phyloP scores from a whole-genome alignment of 2,329 filamentous ascomycete genomes.

The Aspergillus aculeatus region DNA sequence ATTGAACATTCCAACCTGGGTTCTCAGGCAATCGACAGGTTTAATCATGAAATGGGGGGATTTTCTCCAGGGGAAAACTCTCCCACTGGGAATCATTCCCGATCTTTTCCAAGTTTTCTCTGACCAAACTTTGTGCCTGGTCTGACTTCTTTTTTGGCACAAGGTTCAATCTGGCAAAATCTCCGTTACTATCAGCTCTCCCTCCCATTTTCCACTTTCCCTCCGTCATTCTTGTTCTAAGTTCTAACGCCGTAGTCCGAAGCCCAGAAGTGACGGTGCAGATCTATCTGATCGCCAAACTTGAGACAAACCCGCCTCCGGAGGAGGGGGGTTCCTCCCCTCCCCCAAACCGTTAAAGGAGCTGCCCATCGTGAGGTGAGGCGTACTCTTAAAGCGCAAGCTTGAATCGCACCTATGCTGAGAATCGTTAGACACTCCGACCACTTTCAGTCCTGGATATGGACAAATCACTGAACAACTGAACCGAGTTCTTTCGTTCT shows the following conservation, averaged over 20 bases:
- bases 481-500: no score
- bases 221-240: not conserved
- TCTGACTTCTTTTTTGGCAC: not conserved
- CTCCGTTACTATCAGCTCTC: not conserved
- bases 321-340: not conserved
- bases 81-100: not conserved
- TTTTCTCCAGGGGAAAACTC: not conserved
- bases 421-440: not conserved
- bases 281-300: slow-evolving; percentile 21
- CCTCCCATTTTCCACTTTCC: not conserved
- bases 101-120: not conserved
- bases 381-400: not conserved
- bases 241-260: no score
- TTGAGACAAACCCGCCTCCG: slow-evolving; percentile 6
- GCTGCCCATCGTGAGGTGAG: not conserved
- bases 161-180: not conserved
- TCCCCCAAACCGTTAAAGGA: slow-evolving; percentile 4
- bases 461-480: no score
- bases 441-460: not conserved
- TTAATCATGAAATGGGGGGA: not conserved
- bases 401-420: not conserved
- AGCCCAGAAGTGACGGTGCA: slow-evolving; percentile 7
- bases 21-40: not conserved
- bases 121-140: not conserved
- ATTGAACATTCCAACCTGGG: not conserved